These are phyloP conservation scores for Amanita exitialis DNA, from an alignment of 768 basidiomycete species.

Conservation along the genomic window DNA sequence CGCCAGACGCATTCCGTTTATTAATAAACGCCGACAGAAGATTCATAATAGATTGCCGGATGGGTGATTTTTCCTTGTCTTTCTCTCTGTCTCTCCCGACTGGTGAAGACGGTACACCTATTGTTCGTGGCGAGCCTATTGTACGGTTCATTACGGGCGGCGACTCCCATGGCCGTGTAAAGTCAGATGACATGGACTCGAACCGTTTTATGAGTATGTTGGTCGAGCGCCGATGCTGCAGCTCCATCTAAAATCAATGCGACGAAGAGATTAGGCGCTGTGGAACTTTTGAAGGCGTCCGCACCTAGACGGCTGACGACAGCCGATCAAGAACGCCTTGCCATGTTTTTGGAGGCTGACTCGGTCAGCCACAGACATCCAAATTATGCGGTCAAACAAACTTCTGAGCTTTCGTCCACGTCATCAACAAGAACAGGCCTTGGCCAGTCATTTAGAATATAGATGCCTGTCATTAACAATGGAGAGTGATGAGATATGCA, in stretches of 20 bases:
- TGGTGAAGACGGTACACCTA: not conserved
- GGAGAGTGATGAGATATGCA: conserved; percentile 2
- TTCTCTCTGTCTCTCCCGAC: conserved; percentile 2
- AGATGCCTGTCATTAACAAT: not conserved
- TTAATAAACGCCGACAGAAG: conserved; percentile 42
- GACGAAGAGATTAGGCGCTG: not conserved
- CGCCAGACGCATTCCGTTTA: conserved; percentile 29
- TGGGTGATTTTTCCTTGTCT: conserved; percentile 41
- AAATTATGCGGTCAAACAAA: not conserved
- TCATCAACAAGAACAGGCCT: not conserved
- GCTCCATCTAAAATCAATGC: not conserved
- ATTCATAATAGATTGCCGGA: conserved; percentile 57
- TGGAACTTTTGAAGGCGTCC: not conserved
- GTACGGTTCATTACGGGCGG: not conserved
- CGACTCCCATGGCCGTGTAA: not conserved
- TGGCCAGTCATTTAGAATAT: not conserved
- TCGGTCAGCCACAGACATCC: not conserved
- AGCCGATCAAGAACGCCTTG: not conserved
- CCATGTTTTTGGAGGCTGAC: not conserved
- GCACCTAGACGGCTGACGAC: not conserved
- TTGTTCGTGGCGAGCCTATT: not conserved
- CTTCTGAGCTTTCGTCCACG: not conserved
- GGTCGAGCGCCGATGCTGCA: conserved; percentile 4
- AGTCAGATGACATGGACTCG: conserved; percentile 1
- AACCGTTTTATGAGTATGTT: conserved; percentile 1